Conservation (phyloP, 192 early-diverging fungal species). For the Coemansia sp. region DNA sequence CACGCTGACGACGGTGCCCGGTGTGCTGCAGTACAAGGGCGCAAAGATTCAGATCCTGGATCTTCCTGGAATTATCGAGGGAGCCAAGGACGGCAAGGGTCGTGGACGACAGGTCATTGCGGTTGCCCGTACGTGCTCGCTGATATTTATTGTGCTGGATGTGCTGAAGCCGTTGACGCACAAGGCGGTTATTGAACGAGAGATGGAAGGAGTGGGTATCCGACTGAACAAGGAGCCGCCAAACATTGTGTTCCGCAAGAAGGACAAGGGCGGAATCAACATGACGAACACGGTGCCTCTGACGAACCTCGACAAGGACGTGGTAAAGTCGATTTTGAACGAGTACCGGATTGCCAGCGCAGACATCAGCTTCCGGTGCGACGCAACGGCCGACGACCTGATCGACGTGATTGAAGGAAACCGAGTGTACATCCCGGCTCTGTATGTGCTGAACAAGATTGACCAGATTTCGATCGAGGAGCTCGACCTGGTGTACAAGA, state of each 20-base stretch:
- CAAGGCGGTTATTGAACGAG: constrained; percentile 92
- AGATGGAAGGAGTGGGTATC: constrained; percentile 97
- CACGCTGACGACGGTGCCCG: constrained; percentile 98
- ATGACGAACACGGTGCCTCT: constrained; percentile 92
- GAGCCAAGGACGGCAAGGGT: constrained; percentile 99
- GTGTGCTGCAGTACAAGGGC: constrained; percentile 92
- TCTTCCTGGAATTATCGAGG: constrained; percentile 97
- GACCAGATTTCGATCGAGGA: constrained; percentile 96
- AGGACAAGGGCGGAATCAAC: constrained; percentile 97
- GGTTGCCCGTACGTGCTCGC: constrained; percentile 95
- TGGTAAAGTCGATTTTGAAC: constrained; percentile 89
- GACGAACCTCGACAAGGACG: constrained; percentile 83
- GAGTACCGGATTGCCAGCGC: constrained; percentile 98
- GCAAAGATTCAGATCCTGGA: constrained; percentile 99
- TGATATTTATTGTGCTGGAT: constrained; percentile 96
- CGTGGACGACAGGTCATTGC: constrained; percentile 95
- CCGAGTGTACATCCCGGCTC: constrained; percentile 91
- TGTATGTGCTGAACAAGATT: constrained; percentile 99
- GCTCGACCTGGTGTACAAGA: constrained; percentile 94
- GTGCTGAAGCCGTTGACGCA: constrained; percentile 95
- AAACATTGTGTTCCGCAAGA: constrained; percentile 93
- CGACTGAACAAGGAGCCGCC: constrained; percentile 96
- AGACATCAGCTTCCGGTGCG: constrained; percentile 90
- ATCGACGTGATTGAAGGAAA: constrained; percentile 97
- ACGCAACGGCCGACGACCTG: constrained; percentile 91